Evolutionary conservation across 176 grass and related monocot genomes (phyloP), one percentile per base, ranked within the genome.

Genomic region (Oryza coarctata): DNA sequence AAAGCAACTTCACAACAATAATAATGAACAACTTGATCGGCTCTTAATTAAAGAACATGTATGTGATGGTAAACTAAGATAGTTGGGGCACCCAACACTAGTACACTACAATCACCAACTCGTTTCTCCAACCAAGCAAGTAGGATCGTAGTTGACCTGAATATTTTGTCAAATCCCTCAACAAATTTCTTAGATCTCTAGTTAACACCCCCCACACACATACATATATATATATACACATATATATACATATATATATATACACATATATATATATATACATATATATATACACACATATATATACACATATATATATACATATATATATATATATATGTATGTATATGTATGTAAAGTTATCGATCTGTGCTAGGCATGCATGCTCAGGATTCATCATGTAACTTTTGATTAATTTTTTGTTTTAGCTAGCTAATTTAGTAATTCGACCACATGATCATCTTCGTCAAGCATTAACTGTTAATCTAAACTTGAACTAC

Each of bases 381-480:
- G 49, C 18, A n/a, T 23, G 55, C 20, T 25, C n/a, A 60, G n/a
- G n/a, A 60, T n/a, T n/a, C n/a, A 60, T 60, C n/a, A 60, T 25
- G 20, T 25, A 25, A 25, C n/a, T 60, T 60, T 11, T 60, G 20
- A 25, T 60, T 25, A n/a, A 3, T 60, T 10, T 25, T 55, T 22
- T 20, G 17, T 45, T 52, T 22, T 55, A 1, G 18, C 50, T 61
- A 15, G 2, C 39, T 44, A 73, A 71, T 72, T 47, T 38, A 25
- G 36, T 57, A 79, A 50, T 17, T 26, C 15, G 52, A 66, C 58
- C 18, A 45, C 29, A 20, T 12, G 12, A 73, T 73, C 44, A 47
- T 63, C 45, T 82, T 70, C n/a, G 34, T 65, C 64, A 27, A 65
- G 13, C 18, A n/a, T 22, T 55, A n/a, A n/a, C 13, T 84, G 45